These are phyloP conservation scores for Backusella morwellensis DNA, from an alignment of 192 early-diverging fungal species.

Conservation along the genomic window DNA sequence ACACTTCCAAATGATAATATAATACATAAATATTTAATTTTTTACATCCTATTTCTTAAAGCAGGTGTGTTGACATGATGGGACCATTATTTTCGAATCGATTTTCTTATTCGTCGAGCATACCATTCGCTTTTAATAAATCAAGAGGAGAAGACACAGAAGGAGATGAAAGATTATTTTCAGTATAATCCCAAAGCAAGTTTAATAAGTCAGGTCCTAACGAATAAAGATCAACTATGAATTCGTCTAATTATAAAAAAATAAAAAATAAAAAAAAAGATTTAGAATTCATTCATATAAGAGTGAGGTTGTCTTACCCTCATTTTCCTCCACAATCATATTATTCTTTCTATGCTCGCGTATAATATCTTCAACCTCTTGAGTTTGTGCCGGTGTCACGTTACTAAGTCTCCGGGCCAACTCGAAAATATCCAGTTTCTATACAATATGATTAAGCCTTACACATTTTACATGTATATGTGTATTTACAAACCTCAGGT, in stretches of 20 bases:
- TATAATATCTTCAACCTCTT: slow-evolving; percentile 20
- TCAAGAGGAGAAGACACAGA: background rate
- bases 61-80: background rate
- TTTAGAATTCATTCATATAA: background rate
- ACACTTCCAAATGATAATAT: background rate
- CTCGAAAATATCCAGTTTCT: slow-evolving; percentile 24
- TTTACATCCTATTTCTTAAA: background rate
- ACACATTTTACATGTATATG: background rate
- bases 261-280: background rate
- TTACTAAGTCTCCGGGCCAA: slow-evolving; percentile 18
- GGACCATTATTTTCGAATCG: background rate
- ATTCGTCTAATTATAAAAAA: slow-evolving; percentile 12
- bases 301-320: background rate
- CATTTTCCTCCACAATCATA: slow-evolving; percentile 20
- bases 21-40: background rate
- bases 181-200: slow-evolving; percentile 21
- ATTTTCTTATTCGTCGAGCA: background rate
- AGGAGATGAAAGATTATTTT: background rate
- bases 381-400: slow-evolving; percentile 19
- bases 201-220: slow-evolving; percentile 18
- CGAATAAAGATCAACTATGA: slow-evolving; percentile 30
- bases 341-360: background rate
- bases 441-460: background rate
- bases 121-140: background rate
- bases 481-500: slow-evolving; percentile 14